A percentile compares a stretch with the other conserved stretches of the same genome.
Conservation (phyloP, 805 yeast genomes). For the Blastobotrys terrestris region DNA sequence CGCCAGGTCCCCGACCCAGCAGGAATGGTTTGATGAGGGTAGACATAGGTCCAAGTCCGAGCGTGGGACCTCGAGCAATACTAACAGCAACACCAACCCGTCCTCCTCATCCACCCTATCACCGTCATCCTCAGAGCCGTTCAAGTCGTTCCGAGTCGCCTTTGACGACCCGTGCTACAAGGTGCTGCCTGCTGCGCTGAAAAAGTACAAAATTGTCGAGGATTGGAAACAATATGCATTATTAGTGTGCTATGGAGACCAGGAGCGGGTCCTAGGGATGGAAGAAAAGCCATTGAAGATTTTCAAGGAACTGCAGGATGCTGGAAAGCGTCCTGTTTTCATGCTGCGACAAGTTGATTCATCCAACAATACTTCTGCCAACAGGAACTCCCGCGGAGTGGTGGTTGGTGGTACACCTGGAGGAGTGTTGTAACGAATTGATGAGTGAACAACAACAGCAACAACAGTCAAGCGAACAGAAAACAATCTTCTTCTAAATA, state of each 20-base stretch:
- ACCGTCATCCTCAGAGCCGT: constrained; percentile 47
- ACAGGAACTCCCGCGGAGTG: constrained; percentile 5
- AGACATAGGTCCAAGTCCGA: neutral
- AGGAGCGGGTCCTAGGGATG: constrained; percentile 73
- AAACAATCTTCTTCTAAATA: too few relatives aligned
- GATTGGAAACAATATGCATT: constrained; percentile 88
- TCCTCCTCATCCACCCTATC: neutral
- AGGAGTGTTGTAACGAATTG: constrained; percentile 17
- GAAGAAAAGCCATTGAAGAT: constrained; percentile 86
- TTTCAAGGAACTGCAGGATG: constrained; percentile 76
- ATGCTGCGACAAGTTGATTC: constrained; percentile 73
- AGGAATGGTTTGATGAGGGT: neutral
- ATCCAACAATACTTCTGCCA: constrained; percentile 6
- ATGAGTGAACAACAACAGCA: neutral
- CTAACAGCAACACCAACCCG: constrained; percentile 3
- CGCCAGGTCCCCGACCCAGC: constrained; percentile 7
- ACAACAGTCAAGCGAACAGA: neutral
- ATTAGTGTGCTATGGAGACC: constrained; percentile 85
- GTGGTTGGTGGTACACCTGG: constrained; percentile 23
- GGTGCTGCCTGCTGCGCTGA: constrained; percentile 82
- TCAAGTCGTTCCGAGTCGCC: constrained; percentile 77
- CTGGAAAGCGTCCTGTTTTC: constrained; percentile 83
- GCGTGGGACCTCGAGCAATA: neutral
- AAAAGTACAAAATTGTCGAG: constrained; percentile 68
- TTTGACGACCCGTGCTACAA: constrained; percentile 88